Evolutionary conservation across 1,284 basidiomycete species (phyloP).

Genomic region (Apiotrichum gracile): DNA sequence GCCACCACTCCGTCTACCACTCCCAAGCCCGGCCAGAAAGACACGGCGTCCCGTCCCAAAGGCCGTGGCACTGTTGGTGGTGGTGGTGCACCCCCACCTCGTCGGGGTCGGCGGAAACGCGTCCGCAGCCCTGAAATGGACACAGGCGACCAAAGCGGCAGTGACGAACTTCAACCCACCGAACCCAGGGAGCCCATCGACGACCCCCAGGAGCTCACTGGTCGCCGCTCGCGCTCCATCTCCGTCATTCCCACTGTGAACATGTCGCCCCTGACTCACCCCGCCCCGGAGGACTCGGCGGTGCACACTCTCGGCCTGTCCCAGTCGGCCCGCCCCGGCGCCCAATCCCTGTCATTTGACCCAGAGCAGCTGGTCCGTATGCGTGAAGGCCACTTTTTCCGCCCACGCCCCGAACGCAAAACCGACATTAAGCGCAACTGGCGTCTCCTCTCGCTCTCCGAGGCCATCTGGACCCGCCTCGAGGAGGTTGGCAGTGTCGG

Average conservation of each 20-base stretch:
- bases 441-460: slow-evolving; percentile 14
- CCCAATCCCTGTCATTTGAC: slow-evolving; percentile 3
- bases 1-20: not conserved
- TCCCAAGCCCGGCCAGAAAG: not conserved
- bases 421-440: slow-evolving; percentile 10
- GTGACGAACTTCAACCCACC: not conserved
- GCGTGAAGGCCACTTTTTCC: slow-evolving; percentile 16
- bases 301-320: slow-evolving; percentile 11
- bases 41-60: no score
- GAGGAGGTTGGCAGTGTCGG: slow-evolving; percentile 22
- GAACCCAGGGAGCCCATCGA: not conserved
- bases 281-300: slow-evolving; percentile 11
- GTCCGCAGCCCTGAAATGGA: not conserved
- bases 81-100: not conserved
- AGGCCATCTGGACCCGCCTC: slow-evolving; percentile 24
- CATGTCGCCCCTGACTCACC: slow-evolving; percentile 10
- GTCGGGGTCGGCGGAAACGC: not conserved
- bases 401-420: not conserved
- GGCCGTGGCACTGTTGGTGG: no score
- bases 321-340: slow-evolving; percentile 1
- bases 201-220: not conserved
- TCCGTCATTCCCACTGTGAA: slow-evolving; percentile 12
- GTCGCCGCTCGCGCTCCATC: slow-evolving; percentile 10
- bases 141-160: not conserved
- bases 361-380: slow-evolving; percentile 16